Evolutionary conservation across 78 protist genomes (phyloP).

Genomic region (Protostelium mycophagum): DNA sequence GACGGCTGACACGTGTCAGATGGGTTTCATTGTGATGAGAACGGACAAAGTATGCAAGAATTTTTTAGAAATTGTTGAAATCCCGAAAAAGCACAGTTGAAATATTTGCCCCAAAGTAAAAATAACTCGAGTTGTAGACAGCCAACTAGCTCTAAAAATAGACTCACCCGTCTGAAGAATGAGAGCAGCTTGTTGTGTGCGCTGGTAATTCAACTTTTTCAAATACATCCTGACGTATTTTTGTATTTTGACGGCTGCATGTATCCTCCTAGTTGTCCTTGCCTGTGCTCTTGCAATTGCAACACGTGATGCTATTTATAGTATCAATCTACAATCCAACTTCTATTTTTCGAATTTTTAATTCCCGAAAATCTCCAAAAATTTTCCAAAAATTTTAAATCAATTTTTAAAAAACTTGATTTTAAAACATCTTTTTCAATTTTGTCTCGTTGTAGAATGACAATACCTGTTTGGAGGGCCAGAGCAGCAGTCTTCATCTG

Average conservation of each 20-base stretch:
- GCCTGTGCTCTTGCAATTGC: background rate
- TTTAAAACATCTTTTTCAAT: too few relatives aligned
- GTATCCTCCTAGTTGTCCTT: background rate
- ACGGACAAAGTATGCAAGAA: background rate
- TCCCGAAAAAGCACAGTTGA: constrained; percentile 1
- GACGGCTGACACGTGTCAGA: background rate
- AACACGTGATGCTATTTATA: background rate
- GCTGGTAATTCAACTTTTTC: background rate
- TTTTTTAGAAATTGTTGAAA: constrained; percentile 21
- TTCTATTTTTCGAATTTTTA: too few relatives aligned
- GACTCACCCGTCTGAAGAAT: background rate
- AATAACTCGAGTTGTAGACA: too few relatives aligned
- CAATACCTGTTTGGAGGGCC: constrained; percentile 26
- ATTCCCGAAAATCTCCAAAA: too few relatives aligned
- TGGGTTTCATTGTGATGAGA: background rate
- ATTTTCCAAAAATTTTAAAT: too few relatives aligned
- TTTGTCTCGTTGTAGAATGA: constrained; percentile 16
- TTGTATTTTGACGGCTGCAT: background rate
- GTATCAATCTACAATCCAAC: too few relatives aligned
- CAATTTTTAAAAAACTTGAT: too few relatives aligned
- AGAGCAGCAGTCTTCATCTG: constrained; percentile 9
- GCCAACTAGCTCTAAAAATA: background rate
- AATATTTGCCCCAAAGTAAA: too few relatives aligned
- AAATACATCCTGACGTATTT: background rate
- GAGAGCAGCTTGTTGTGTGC: background rate